These are phyloP conservation scores for Colletotrichum siamense DNA, from an alignment of 2,329 filamentous ascomycete species.

Conservation along the genomic window DNA sequence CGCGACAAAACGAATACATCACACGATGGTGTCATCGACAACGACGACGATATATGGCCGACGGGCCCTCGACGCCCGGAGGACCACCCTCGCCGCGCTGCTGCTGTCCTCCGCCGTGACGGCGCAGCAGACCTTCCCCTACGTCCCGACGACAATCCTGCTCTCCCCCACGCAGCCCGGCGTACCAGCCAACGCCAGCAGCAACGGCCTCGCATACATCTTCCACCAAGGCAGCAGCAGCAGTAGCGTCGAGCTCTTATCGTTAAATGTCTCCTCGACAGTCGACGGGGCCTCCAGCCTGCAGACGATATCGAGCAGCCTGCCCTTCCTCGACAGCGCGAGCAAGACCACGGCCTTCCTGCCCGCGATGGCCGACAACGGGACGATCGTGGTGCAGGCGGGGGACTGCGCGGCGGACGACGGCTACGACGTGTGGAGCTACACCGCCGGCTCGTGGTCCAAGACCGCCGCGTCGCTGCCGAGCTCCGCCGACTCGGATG, in stretches of 20 bases:
- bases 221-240: slow-evolving; percentile 59
- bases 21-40: neutral
- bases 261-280: slow-evolving; percentile 68
- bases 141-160: slow-evolving; percentile 78
- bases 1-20: neutral
- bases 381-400: slow-evolving; percentile 74
- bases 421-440: slow-evolving; percentile 71
- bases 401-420: slow-evolving; percentile 70
- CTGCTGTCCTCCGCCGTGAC: slow-evolving; percentile 18
- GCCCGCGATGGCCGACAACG: slow-evolving; percentile 69
- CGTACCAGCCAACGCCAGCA: slow-evolving; percentile 39
- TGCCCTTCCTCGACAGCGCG: slow-evolving; percentile 66
- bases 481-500: slow-evolving; percentile 23
- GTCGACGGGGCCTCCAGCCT: slow-evolving; percentile 53
- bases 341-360: slow-evolving; percentile 64
- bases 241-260: slow-evolving; percentile 58
- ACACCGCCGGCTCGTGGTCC: slow-evolving; percentile 57
- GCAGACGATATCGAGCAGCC: slow-evolving; percentile 56
- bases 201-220: slow-evolving; percentile 69
- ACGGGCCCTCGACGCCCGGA: neutral
- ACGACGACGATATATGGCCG: neutral
- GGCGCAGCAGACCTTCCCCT: slow-evolving; percentile 65
- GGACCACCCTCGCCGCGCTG: slow-evolving; percentile 5
- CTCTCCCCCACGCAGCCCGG: slow-evolving; percentile 53
- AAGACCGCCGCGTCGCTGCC: slow-evolving; percentile 31